Evolutionary conservation across 2,329 filamentous ascomycete species (phyloP).

Genomic region (Lasiodiplodia sp.): DNA sequence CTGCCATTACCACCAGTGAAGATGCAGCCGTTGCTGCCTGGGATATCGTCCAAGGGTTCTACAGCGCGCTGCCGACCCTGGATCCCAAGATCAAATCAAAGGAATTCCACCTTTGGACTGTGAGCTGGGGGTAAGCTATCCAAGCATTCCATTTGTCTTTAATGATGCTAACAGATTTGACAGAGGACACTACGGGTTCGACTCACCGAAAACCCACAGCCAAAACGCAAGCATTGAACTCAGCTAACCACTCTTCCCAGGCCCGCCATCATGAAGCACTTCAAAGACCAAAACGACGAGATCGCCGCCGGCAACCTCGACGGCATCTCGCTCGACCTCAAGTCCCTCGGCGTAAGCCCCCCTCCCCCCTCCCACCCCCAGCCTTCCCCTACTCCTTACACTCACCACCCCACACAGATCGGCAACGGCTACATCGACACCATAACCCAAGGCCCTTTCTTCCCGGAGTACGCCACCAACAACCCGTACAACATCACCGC

Average conservation of each 20-base stretch:
- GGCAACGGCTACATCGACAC: conserved; percentile 64
- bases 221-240: too few species aligned
- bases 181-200: conserved; percentile 55
- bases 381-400: too few species aligned
- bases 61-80: conserved; percentile 48
- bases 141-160: not conserved
- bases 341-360: conserved; percentile 59
- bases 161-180: conserved; percentile 32
- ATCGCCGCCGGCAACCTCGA: conserved; percentile 57
- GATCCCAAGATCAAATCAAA: conserved; percentile 62
- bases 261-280: conserved; percentile 63
- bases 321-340: conserved; percentile 60
- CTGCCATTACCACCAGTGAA: conserved; percentile 41
- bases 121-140: conserved; percentile 53
- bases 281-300: conserved; percentile 62
- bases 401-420: conserved; percentile 39
- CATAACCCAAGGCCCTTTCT: conserved; percentile 55
- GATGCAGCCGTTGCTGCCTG: conserved; percentile 46
- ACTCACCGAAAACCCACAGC: not conserved
- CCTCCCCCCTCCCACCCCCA: not conserved
- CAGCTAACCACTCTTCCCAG: conserved; percentile 45
- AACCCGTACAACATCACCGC: conserved; percentile 62
- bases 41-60: conserved; percentile 46
- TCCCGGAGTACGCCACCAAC: conserved; percentile 60
- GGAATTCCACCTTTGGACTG: conserved; percentile 62